A percentile compares a stretch with the other conserved stretches of the same genome.
Conservation (phyloP, 2,329 filamentous ascomycete genomes). For the Chaetoscypha palmicola region DNA sequence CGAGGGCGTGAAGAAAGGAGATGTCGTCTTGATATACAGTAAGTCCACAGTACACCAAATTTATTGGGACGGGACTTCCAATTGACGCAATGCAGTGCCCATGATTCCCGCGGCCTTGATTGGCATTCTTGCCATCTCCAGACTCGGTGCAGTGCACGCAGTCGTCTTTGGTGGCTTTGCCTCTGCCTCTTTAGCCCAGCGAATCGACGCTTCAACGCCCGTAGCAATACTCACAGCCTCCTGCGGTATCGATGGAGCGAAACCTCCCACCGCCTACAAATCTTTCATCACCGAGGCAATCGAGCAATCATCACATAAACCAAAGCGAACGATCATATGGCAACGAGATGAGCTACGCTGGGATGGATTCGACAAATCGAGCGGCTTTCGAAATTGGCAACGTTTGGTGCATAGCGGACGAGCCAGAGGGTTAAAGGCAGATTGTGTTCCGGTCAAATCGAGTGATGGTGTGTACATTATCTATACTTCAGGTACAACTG, state of each 20-base stretch:
- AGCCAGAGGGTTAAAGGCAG: conserved; percentile 60
- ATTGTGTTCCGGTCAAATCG: conserved; percentile 70
- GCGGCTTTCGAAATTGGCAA: conserved; percentile 74
- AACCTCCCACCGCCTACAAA: conserved; percentile 71
- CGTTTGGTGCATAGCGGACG: conserved; percentile 63
- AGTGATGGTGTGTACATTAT: conserved; percentile 84
- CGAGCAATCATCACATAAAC: conserved; percentile 60
- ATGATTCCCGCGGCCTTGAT: conserved; percentile 91
- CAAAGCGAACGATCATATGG: conserved; percentile 69
- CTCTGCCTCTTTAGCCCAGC: conserved; percentile 70
- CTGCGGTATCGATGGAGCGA: conserved; percentile 82
- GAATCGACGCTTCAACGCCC: conserved; percentile 76
- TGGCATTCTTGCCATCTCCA: conserved; percentile 72
- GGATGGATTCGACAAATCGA: conserved; percentile 58
- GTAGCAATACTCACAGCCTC: conserved; percentile 78
- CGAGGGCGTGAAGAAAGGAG: conserved; percentile 73
- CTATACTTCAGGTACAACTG: conserved; percentile 80
- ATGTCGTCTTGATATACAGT: conserved; percentile 89
- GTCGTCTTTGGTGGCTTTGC: conserved; percentile 95
- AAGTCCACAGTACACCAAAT: conserved; percentile 30
- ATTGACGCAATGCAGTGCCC: conserved; percentile 54
- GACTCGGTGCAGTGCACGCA: conserved; percentile 80
- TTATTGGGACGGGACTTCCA: too few relatives aligned
- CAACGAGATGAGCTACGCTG: conserved; percentile 72
- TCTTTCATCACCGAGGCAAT: conserved; percentile 71